Evolutionary conservation across 1,284 basidiomycete genomes (phyloP), one percentile per base, ranked within the genome.

Genomic region (Mrakiaceae sp.): DNA sequence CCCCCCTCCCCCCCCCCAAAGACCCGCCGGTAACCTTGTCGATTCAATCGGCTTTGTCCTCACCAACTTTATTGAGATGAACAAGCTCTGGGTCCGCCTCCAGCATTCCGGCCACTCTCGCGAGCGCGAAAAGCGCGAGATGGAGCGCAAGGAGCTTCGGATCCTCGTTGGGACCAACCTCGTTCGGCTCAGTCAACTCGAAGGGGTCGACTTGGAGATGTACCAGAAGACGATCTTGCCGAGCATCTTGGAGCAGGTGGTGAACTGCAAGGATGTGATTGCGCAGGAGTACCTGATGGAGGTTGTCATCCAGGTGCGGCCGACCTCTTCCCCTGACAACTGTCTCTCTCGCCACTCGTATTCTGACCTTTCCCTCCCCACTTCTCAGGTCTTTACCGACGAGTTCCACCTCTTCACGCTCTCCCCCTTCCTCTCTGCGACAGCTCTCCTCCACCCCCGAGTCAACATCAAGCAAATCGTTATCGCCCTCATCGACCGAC

Each of bases 261-360:
- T 97, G 68, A 93, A 87, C 72, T 97, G 93, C 79, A 94, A 94
- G 74, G 93, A 97, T 72, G 88, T 94, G 61, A 96, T 97, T 67
- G 93, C 94, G 0, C 93, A 97, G 75, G 94, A 97, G 72, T 97
- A 97, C 75, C 78, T 97, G 52, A 97, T 97, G 93, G 93, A 97
- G 75, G 93, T 96, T 5, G 90, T 97, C 67, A 97, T 97, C 69
- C 93, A 97, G 80, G 89, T 87, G 65, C 44, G 79, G 70, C 11
- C 50, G n/a, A 56, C 46, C 42, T 63, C 9, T 44, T 43, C 48
- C n/a, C 27, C 43, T n/a, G 50, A 58, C 52, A 2, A 2, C 39
- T 42, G 53, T 16, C 39, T 39, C 39, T 39, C 27, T 27, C 27
- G 27, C 27, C 27, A 27, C 16, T 51, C 50, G 48, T 49, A 52